Evolutionary conservation across 768 basidiomycete species (phyloP).

Genomic region (Naematelia encephala): DNA sequence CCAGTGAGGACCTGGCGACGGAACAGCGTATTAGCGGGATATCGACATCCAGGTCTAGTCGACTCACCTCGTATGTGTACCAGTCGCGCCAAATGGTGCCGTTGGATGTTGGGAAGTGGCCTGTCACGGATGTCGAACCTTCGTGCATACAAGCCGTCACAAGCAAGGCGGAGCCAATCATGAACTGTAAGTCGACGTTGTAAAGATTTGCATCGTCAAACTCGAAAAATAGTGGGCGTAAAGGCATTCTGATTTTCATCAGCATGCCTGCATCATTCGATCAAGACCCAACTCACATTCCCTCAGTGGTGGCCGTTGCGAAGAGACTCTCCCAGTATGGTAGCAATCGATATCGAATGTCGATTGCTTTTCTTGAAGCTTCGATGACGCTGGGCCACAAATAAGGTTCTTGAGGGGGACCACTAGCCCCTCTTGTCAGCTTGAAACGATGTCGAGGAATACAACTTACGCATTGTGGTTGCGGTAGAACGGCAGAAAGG

Average conservation of each 20-base stretch:
- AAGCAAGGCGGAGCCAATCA: constrained; percentile 67
- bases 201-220: constrained; percentile 64
- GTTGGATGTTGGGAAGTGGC: constrained; percentile 52
- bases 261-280: no score
- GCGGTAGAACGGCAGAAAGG: constrained; percentile 76
- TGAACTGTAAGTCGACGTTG: constrained; percentile 57
- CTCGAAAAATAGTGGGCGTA: constrained; percentile 73
- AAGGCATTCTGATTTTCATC: constrained; percentile 60
- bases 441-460: constrained; percentile 2
- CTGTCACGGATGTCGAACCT: constrained; percentile 65
- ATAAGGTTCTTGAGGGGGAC: constrained; percentile 69
- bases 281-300: constrained; percentile 26
- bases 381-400: constrained; percentile 75
- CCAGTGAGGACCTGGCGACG: no score
- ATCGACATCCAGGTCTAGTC: no score
- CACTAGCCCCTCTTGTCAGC: not conserved
- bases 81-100: constrained; percentile 7
- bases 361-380: constrained; percentile 68
- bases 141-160: constrained; percentile 72
- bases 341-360: constrained; percentile 65
- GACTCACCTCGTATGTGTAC: constrained; percentile 13
- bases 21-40: no score
- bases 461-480: constrained; percentile 57
- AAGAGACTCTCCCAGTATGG: constrained; percentile 63
- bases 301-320: constrained; percentile 27